Percentiles rank a stretch among this genome's conserved stretches.
phyloP scores from a whole-genome alignment of 306 rosid species.

The Herpetospermum pedunculosum region DNA sequence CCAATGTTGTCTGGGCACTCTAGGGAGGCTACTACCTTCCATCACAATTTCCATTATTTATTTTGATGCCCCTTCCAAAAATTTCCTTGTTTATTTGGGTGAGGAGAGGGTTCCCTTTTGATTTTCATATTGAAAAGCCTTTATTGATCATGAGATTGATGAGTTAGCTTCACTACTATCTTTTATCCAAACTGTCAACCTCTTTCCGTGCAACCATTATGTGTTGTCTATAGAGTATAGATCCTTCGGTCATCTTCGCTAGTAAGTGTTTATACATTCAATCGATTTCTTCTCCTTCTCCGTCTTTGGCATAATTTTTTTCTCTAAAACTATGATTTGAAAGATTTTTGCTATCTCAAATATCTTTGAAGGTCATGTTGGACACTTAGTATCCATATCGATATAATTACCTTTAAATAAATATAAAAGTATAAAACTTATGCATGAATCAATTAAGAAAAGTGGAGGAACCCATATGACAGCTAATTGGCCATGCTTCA shows the following conservation, averaged over 20 bases:
- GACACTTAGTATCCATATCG: not conserved
- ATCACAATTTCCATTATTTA: not conserved
- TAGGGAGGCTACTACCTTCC: not conserved
- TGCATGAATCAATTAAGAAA: not conserved
- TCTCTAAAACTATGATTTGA: not conserved
- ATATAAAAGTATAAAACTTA: not conserved
- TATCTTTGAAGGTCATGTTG: not conserved
- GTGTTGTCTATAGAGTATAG: not conserved
- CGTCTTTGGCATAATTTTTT: not conserved
- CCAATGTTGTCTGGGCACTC: not conserved
- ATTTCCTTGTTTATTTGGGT: not conserved
- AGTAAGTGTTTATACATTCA: not conserved
- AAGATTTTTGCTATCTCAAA: not conserved
- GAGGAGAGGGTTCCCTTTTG: not conserved
- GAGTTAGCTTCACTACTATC: not conserved
- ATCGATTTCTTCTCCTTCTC: not conserved
- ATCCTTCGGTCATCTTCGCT: not conserved
- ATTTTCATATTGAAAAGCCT: not conserved
- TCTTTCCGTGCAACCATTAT: not conserved
- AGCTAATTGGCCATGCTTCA: constrained; percentile 4
- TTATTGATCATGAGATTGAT: not conserved
- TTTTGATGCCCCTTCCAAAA: not conserved
- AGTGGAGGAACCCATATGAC: not conserved
- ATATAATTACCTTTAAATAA: not conserved
- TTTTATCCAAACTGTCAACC: not conserved